Base-by-base conservation (phyloP, 352 stramenopile species). In the Pythium monospermum region DNA sequence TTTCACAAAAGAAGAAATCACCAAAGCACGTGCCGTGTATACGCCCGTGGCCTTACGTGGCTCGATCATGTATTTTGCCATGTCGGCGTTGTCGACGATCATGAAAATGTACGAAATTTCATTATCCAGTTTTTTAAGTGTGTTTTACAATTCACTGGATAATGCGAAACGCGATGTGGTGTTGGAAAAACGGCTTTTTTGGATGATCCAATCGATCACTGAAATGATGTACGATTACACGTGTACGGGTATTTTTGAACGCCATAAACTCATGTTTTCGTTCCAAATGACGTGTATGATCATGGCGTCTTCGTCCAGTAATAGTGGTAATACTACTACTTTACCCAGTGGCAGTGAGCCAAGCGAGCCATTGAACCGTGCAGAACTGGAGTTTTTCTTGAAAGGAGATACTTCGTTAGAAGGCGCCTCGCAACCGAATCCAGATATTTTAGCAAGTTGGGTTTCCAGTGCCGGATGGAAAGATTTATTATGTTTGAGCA, bases 271-370 rank as follows among this genome's bases (percentile, higher is more conserved):
- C 53, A 98, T 98, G 88, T 98, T 98, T 61, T 93, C 85, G 28
- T 97, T 98, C 64, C 91, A 98, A 64, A 96, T 98, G 83, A 96
- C 93, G 13, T 97, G 86, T 61, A 98, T 98, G 93, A 96, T 98
- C 59, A 76, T 97, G 64, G 73, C 80, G 33, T 87, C 85, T 12
- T 76, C 91, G 0, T n/a, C n/a, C n/a, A n/a, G n/a, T n/a, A n/a
- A n/a, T n/a, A n/a, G n/a, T n/a, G n/a, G n/a, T n/a, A n/a, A n/a
- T n/a, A n/a, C n/a, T n/a, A n/a, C n/a, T n/a, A n/a, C n/a, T n/a
- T n/a, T n/a, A n/a, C n/a, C n/a, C n/a, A n/a, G n/a, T n/a, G n/a
- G n/a, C n/a, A n/a, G n/a, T n/a, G n/a, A n/a, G n/a, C n/a, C n/a
- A n/a, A 75, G 76, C 15, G 73, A 87, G 6, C n/a, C n/a, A n/a